Conservation (phyloP, 495 filamentous ascomycete species). For the Aspergillus taichungensis region DNA sequence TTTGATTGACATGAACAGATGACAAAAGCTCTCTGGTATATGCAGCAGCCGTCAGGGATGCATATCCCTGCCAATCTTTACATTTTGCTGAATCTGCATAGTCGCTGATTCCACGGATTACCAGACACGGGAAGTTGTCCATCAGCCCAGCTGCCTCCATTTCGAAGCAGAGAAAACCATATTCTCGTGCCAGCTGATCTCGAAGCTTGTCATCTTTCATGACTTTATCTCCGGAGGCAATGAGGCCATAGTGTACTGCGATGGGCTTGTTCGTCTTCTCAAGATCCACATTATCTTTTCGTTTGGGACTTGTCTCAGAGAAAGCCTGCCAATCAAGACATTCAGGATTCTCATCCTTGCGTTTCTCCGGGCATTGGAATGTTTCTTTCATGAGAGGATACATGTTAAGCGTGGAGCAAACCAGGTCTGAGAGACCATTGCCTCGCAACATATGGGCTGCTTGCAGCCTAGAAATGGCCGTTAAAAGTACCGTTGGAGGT, state of each 20-base stretch:
- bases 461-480: constrained; percentile 17
- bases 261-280: constrained; percentile 10
- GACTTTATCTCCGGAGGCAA: constrained; percentile 30
- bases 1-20: constrained; percentile 4
- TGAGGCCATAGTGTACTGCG: constrained; percentile 25
- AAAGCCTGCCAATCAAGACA: constrained; percentile 5
- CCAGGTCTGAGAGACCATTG: constrained; percentile 5
- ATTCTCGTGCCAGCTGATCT: constrained; percentile 24
- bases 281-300: background rate
- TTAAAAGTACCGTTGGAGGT: constrained; percentile 21
- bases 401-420: constrained; percentile 10
- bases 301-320: background rate
- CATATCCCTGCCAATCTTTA: constrained; percentile 27
- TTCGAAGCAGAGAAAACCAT: constrained; percentile 20
- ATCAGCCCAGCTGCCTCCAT: constrained; percentile 25
- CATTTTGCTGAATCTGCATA: constrained; percentile 32
- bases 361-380: constrained; percentile 10
- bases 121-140: constrained; percentile 23
- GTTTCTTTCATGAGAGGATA: constrained; percentile 12
- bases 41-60: constrained; percentile 21
- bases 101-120: constrained; percentile 29
- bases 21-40: constrained; percentile 22
- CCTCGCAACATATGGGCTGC: constrained; percentile 3
- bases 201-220: constrained; percentile 23
- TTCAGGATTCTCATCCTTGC: constrained; percentile 13